Conservation (phyloP, 2,329 filamentous ascomycete genomes). For the Calonectria hawksworthii region DNA sequence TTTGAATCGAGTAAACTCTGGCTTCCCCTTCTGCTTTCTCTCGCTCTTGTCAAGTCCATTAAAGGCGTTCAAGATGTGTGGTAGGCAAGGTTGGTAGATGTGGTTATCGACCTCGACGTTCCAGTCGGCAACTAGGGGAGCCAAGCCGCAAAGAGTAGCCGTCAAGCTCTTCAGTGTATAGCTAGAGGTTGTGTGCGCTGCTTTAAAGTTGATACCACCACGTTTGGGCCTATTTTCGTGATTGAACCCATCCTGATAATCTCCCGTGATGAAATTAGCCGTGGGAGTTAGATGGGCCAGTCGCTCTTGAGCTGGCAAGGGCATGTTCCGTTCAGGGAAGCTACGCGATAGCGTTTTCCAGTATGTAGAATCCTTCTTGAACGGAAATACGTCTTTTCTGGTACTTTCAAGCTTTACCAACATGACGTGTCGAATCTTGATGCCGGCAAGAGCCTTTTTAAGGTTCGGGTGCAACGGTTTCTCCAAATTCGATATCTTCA, state of each 20-base stretch:
- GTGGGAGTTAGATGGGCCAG: conserved; percentile 42
- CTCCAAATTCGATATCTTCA: conserved; percentile 54
- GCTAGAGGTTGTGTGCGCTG: not conserved
- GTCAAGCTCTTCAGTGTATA: not conserved
- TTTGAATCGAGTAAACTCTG: not conserved
- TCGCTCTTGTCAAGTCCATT: not conserved
- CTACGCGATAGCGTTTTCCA: conserved; percentile 47
- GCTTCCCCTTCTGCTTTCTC: not conserved
- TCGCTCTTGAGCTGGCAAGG: conserved; percentile 41
- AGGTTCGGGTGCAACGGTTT: conserved; percentile 44
- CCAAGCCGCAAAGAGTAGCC: not conserved
- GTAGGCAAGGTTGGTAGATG: not conserved
- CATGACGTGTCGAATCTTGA: conserved; percentile 58
- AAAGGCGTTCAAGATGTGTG: not conserved
- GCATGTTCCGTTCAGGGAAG: conserved; percentile 46
- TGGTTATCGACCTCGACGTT: not conserved
- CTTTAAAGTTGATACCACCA: not conserved
- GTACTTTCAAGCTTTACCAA: conserved; percentile 58
- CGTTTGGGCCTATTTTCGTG: not conserved
- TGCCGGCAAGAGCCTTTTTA: conserved; percentile 32
- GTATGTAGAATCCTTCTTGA: conserved; percentile 54
- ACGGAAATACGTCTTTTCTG: conserved; percentile 58
- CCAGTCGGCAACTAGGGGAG: not conserved
- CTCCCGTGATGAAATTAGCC: not conserved
- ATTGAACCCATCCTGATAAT: not conserved